Percentiles rank a stretch among this genome's conserved stretches.
Evolutionary conservation across 371 early-diverging fungal species (phyloP).

Genomic region (Zopfochytrium polystomum): DNA sequence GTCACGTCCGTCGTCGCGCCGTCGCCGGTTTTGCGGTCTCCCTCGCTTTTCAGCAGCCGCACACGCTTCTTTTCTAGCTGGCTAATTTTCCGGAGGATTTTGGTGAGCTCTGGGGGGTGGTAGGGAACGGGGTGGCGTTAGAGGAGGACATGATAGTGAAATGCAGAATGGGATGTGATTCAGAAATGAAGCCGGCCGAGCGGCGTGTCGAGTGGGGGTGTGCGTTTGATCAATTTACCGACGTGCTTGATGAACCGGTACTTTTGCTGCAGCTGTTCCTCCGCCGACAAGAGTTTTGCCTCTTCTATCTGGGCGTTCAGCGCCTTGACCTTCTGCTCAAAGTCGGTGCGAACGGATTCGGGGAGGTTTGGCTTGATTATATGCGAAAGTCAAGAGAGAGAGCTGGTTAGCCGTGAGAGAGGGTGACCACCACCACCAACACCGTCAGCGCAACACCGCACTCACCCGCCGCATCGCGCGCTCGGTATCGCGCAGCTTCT

Average conservation of each 20-base stretch:
- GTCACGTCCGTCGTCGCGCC: neutral
- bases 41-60: slow-evolving; percentile 1
- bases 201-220: neutral
- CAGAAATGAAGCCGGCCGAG: neutral
- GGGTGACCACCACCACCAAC: no score
- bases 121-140: neutral
- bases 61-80: slow-evolving; percentile 5
- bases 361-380: slow-evolving; percentile 27
- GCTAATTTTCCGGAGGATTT: slow-evolving; percentile 21
- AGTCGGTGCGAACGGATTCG: slow-evolving; percentile 29
- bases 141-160: neutral
- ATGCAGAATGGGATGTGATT: neutral
- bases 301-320: slow-evolving; percentile 24
- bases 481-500: slow-evolving; percentile 36
- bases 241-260: slow-evolving; percentile 47
- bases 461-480: slow-evolving; percentile 21
- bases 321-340: slow-evolving; percentile 36
- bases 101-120: slow-evolving; percentile 19
- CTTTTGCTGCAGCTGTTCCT: slow-evolving; percentile 31
- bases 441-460: no score
- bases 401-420: no score
- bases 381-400: no score
- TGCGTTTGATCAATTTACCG: slow-evolving; percentile 20
- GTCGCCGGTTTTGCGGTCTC: neutral
- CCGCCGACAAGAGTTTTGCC: slow-evolving; percentile 10